Evolutionary conservation across 2,329 filamentous ascomycete genomes (phyloP).

Genomic region (Trichoderma pleuroti): DNA sequence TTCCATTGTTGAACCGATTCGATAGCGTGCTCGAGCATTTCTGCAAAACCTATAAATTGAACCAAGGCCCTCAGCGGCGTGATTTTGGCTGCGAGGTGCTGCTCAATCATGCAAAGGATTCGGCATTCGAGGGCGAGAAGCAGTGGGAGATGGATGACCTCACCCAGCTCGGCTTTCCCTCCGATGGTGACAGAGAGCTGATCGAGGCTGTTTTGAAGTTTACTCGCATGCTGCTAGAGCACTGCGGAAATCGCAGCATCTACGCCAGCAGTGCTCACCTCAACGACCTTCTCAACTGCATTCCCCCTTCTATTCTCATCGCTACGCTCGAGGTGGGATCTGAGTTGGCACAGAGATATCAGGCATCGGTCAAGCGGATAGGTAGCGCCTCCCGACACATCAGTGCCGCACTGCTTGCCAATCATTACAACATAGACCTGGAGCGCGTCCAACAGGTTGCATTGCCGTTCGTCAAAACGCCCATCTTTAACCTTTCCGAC

Average conservation of each 20-base stretch:
- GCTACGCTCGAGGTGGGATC: conserved; percentile 76
- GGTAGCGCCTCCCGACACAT: conserved; percentile 62
- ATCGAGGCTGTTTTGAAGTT: conserved; percentile 79
- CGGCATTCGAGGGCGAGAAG: conserved; percentile 48
- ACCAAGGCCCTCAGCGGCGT: conserved; percentile 73
- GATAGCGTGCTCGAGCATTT: conserved; percentile 83
- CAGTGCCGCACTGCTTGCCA: conserved; percentile 70
- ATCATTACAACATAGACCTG: conserved; percentile 77
- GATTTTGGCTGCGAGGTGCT: conserved; percentile 69
- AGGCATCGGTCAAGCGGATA: conserved; percentile 78
- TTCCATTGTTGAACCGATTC: conserved; percentile 87
- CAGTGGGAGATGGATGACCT: conserved; percentile 47
- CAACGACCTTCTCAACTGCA: conserved; percentile 84
- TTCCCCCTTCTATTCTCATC: conserved; percentile 73
- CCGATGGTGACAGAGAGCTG: conserved; percentile 76
- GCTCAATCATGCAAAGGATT: conserved; percentile 53
- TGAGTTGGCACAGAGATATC: conserved; percentile 86
- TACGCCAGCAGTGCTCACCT: conserved; percentile 91
- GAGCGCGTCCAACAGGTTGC: conserved; percentile 84
- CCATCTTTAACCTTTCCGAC: conserved; percentile 50
- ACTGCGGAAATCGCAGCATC: conserved; percentile 93
- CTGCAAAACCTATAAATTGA: conserved; percentile 74
- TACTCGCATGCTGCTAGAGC: conserved; percentile 82
- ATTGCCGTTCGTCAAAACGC: conserved; percentile 74
- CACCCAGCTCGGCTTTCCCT: conserved; percentile 57